A percentile compares a stretch with the other conserved stretches of the same genome.
phyloP scores from a whole-genome alignment of 257 asterid species.

The Oldenlandia corymbosa region DNA sequence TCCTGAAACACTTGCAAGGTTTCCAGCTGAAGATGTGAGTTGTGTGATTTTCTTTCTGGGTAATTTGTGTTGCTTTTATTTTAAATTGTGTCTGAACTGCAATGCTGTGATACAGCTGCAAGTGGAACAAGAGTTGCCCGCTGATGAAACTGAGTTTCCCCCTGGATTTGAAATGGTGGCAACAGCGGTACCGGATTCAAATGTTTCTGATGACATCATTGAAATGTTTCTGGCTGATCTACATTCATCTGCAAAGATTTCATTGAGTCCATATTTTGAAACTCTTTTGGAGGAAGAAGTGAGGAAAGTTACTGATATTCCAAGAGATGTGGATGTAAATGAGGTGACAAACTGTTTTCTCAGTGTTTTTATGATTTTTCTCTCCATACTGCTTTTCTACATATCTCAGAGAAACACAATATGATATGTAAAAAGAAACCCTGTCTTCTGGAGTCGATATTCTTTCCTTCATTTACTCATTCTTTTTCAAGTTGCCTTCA shows the following conservation, averaged over 20 bases:
- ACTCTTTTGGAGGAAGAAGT: constrained; percentile 62
- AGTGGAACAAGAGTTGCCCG: constrained; percentile 40
- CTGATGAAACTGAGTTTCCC: constrained; percentile 58
- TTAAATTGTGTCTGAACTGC: constrained; percentile 20
- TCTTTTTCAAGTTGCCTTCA: not conserved
- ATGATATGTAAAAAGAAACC: not conserved
- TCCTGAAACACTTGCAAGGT: constrained; percentile 27
- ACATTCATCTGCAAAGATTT: constrained; percentile 54
- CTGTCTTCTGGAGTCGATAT: not conserved
- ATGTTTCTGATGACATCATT: constrained; percentile 36
- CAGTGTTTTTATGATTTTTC: not conserved
- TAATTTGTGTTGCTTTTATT: constrained; percentile 20
- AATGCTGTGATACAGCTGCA: constrained; percentile 38
- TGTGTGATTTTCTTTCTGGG: constrained; percentile 15
- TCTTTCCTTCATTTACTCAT: constrained; percentile 3
- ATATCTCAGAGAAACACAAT: not conserved
- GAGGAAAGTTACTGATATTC: constrained; percentile 34
- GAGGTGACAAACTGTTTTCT: constrained; percentile 36
- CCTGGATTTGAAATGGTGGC: constrained; percentile 65
- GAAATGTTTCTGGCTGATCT: constrained; percentile 59
- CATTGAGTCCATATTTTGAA: constrained; percentile 40
- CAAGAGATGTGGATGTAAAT: constrained; percentile 20
- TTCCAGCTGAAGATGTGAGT: constrained; percentile 48
- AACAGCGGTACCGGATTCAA: constrained; percentile 29
- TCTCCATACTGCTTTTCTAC: not conserved